phyloP scores from a whole-genome alignment of 2,329 filamentous ascomycete species.

The Arthrobotrys iridis region DNA sequence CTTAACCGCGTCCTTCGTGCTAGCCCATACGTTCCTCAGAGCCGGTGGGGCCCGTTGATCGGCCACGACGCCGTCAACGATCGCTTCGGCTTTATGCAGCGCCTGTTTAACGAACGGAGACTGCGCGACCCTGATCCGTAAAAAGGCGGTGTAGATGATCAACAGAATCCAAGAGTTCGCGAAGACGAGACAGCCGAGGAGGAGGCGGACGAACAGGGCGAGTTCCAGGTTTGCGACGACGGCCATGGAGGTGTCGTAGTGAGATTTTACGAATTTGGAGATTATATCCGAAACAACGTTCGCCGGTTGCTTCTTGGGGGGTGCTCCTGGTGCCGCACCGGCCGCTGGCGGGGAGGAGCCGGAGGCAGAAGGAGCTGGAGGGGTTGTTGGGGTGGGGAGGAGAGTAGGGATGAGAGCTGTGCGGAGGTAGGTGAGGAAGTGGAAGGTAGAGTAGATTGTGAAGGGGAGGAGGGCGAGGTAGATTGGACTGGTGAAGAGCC shows the following conservation, averaged over 20 bases:
- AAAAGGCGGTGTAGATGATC: conserved; percentile 85
- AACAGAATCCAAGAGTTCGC: conserved; percentile 90
- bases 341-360: conserved; percentile 63
- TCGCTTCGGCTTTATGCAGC: conserved; percentile 55
- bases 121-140: conserved; percentile 88
- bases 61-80: conserved; percentile 56
- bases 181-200: conserved; percentile 85
- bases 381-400: conserved; percentile 68
- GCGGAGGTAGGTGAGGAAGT: conserved; percentile 95
- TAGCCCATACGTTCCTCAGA: conserved; percentile 56
- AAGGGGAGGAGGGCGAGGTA: conserved; percentile 91
- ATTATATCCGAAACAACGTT: conserved; percentile 81
- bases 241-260: conserved; percentile 96
- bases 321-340: conserved; percentile 67
- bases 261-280: conserved; percentile 93
- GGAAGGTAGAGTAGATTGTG: conserved; percentile 96
- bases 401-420: conserved; percentile 91
- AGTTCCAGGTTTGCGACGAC: conserved; percentile 91
- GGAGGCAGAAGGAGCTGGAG: conserved; percentile 65
- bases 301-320: conserved; percentile 66
- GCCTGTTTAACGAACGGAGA: conserved; percentile 76
- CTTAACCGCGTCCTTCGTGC: conserved; percentile 56
- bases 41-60: conserved; percentile 57
- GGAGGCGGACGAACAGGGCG: conserved; percentile 81
- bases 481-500: conserved; percentile 91